Conservation (phyloP, 2,329 filamentous ascomycete species). For the Fusarium robinianum region DNA sequence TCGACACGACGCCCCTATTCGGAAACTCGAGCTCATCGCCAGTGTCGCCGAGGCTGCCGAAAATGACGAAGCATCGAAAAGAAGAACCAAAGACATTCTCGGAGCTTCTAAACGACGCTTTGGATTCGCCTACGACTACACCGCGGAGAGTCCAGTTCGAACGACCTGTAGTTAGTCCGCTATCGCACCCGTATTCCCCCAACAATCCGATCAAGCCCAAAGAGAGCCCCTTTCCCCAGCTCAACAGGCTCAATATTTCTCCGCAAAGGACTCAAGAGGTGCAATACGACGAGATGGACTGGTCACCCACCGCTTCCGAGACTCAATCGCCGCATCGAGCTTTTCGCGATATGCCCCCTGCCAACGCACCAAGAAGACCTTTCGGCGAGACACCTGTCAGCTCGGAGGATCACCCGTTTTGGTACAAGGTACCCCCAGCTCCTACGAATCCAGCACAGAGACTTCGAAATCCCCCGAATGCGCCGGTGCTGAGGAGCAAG, state of each 20-base stretch:
- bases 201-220: constrained; percentile 16
- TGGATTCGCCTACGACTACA: constrained; percentile 33
- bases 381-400: constrained; percentile 54
- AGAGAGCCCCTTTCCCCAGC: constrained; percentile 11
- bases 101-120: constrained; percentile 44
- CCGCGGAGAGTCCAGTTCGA: constrained; percentile 16
- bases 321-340: constrained; percentile 50
- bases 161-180: constrained; percentile 22
- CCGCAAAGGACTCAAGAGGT: constrained; percentile 24
- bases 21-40: constrained; percentile 31
- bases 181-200: constrained; percentile 24
- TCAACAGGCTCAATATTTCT: constrained; percentile 27
- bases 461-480: constrained; percentile 64
- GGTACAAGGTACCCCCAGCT: constrained; percentile 70
- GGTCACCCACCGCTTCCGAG: constrained; percentile 65
- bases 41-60: constrained; percentile 32
- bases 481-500: constrained; percentile 55
- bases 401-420: constrained; percentile 60
- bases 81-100: constrained; percentile 50
- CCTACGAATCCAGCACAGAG: constrained; percentile 68
- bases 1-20: constrained; percentile 63
- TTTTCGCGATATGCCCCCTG: constrained; percentile 52
- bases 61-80: constrained; percentile 27
- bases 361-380: constrained; percentile 45
- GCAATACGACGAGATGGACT: constrained; percentile 71